A percentile compares a stretch with the other conserved stretches of the same genome.
phyloP scores from a whole-genome alignment of 371 early-diverging fungal genomes.

The Syncephalastrum contaminatum region DNA sequence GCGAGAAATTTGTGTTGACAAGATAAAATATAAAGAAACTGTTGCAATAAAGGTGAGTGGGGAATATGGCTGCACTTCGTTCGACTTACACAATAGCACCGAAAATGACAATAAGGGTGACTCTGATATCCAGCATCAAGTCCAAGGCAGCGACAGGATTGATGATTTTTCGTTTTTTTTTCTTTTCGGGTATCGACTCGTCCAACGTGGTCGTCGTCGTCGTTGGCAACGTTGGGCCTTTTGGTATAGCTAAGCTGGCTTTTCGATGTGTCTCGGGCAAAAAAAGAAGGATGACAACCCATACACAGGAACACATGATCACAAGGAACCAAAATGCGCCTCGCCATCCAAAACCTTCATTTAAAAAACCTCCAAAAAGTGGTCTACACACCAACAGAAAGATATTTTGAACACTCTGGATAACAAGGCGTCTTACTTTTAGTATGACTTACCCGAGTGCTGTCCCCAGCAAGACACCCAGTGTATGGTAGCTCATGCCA shows the following conservation, averaged over 20 bases:
- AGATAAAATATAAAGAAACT: conserved; percentile 33
- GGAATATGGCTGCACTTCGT: not conserved
- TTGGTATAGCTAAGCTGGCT: not conserved
- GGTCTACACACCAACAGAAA: conserved; percentile 20
- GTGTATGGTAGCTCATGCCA: conserved; percentile 36
- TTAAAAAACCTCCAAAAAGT: conserved; percentile 46
- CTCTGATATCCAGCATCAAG: conserved; percentile 28
- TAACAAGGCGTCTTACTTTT: no score
- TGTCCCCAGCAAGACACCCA: conserved; percentile 35
- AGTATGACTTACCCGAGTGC: conserved; percentile 29
- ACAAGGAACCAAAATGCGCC: conserved; percentile 40
- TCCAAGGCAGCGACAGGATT: conserved; percentile 38
- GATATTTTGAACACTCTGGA: not conserved
- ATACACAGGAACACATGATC: conserved; percentile 20
- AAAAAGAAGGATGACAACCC: conserved; percentile 33
- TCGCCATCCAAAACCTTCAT: conserved; percentile 47
- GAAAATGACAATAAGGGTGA: conserved; percentile 28
- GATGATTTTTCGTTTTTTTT: not conserved
- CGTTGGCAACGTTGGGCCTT: not conserved
- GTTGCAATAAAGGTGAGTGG: not conserved
- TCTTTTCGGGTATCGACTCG: not conserved
- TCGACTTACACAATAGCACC: conserved; percentile 36
- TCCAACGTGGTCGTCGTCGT: no score
- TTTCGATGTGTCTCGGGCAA: conserved; percentile 39
- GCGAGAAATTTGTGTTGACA: conserved; percentile 33